Percentiles rank a stretch among this genome's conserved stretches.
phyloP scores from a whole-genome alignment of 306 rosid genomes.

The Rosa persica region DNA sequence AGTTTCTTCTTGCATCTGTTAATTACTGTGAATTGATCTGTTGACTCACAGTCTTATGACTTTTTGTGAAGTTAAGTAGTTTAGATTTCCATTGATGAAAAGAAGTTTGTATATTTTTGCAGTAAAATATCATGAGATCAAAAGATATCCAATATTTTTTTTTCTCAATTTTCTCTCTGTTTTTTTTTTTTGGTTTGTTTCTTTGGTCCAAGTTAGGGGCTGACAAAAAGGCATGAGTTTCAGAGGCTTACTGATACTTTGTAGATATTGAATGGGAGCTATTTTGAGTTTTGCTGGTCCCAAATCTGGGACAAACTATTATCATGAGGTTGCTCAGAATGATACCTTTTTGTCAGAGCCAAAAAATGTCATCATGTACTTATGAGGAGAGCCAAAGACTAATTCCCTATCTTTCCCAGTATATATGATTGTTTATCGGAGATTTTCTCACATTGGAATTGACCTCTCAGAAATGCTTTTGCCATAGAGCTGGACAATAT shows the following conservation, averaged over 20 bases:
- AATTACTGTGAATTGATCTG: too few relatives aligned
- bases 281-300: conserved; percentile 2
- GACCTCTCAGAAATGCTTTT: conserved; percentile 61
- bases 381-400: too few relatives aligned
- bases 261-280: conserved; percentile 59
- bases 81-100: conserved; percentile 15
- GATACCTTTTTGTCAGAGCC: conserved; percentile 61
- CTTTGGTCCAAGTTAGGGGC: not conserved
- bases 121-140: too few relatives aligned
- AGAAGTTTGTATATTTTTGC: conserved; percentile 2
- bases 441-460: not conserved
- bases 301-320: conserved; percentile 32
- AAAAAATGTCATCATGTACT: conserved; percentile 47
- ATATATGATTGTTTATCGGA: not conserved
- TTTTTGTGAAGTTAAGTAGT: not conserved
- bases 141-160: too few relatives aligned
- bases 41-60: not conserved
- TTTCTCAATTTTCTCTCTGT: too few relatives aligned
- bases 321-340: conserved; percentile 38
- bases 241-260: conserved; percentile 31
- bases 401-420: too few relatives aligned
- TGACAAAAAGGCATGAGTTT: conserved; percentile 3
- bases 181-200: not conserved
- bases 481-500: conserved; percentile 24
- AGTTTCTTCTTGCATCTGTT: conserved; percentile 11